A percentile compares a stretch with the other conserved stretches of the same genome.
Evolutionary conservation across 805 yeast species (phyloP).

Genomic region (Zygosaccharomyces siamensis): DNA sequence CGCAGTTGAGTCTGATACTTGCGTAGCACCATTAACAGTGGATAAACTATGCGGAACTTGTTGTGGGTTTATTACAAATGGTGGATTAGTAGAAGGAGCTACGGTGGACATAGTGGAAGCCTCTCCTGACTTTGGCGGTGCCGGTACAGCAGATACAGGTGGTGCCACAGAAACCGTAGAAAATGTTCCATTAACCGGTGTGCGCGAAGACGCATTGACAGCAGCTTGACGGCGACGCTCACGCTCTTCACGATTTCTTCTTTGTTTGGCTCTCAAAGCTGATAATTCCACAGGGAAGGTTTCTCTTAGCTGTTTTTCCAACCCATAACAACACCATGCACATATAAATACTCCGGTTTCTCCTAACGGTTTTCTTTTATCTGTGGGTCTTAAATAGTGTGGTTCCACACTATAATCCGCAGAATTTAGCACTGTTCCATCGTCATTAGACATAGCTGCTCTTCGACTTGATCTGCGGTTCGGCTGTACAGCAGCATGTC

Average conservation of each 20-base stretch:
- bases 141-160: not conserved
- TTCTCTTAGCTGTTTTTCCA: slow-evolving; percentile 23
- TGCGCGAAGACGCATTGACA: slow-evolving; percentile 4
- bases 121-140: not conserved
- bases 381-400: slow-evolving; percentile 23
- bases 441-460: slow-evolving; percentile 4
- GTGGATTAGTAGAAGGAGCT: not conserved
- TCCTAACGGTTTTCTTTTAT: slow-evolving; percentile 21
- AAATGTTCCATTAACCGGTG: slow-evolving; percentile 3
- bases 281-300: slow-evolving; percentile 26
- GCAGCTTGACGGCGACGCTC: slow-evolving; percentile 27
- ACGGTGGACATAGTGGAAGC: not conserved
- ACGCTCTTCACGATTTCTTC: slow-evolving; percentile 27
- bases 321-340: slow-evolving; percentile 21
- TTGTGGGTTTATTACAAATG: not conserved
- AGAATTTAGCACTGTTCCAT: not conserved
- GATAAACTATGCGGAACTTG: not conserved
- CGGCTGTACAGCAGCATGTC: slow-evolving; percentile 9
- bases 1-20: not conserved
- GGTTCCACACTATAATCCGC: slow-evolving; percentile 7
- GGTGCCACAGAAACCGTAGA: not conserved
- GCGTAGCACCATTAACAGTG: not conserved
- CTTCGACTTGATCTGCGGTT: slow-evolving; percentile 24
- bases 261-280: slow-evolving; percentile 21
- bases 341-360: slow-evolving; percentile 26